phyloP scores from a whole-genome alignment of 306 rosid genomes.

The Fagus crenata region DNA sequence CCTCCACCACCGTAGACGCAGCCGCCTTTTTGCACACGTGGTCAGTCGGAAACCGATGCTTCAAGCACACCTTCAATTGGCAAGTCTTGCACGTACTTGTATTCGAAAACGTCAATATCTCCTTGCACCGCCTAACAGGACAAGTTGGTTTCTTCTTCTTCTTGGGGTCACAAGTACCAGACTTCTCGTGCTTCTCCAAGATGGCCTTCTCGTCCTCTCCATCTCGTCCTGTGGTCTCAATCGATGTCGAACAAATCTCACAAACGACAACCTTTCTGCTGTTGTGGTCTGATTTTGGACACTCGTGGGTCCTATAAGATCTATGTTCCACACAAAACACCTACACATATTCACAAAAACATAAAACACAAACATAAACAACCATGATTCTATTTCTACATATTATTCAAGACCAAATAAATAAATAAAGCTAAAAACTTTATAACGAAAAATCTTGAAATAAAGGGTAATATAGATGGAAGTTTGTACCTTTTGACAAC shows the following conservation, averaged over 20 bases:
- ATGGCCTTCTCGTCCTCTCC: slow-evolving; percentile 46
- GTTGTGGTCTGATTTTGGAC: slow-evolving; percentile 66
- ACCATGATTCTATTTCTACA: too few species aligned
- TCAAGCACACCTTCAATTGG: slow-evolving; percentile 69
- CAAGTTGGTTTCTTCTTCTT: slow-evolving; percentile 78
- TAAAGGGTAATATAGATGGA: neutral
- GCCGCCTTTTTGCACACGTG: slow-evolving; percentile 50
- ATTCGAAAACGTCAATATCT: slow-evolving; percentile 72
- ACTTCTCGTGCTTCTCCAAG: slow-evolving; percentile 53
- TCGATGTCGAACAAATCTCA: slow-evolving; percentile 63
- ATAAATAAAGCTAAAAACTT: too few species aligned
- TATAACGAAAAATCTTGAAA: neutral
- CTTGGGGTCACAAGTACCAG: slow-evolving; percentile 70
- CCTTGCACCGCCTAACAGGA: slow-evolving; percentile 71
- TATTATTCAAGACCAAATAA: neutral
- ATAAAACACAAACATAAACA: neutral
- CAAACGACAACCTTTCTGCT: slow-evolving; percentile 85
- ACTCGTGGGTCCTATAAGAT: slow-evolving; percentile 64
- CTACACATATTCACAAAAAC: slow-evolving; percentile 30
- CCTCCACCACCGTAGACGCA: neutral
- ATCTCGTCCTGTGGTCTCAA: slow-evolving; percentile 58
- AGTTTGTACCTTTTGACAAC: slow-evolving; percentile 50
- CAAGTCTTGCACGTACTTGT: slow-evolving; percentile 68
- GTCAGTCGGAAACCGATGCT: slow-evolving; percentile 81
- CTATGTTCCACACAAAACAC: slow-evolving; percentile 84